Evolutionary conservation across 2,329 filamentous ascomycete genomes (phyloP).

Genomic region (Cylindrodendrum hubeiense): DNA sequence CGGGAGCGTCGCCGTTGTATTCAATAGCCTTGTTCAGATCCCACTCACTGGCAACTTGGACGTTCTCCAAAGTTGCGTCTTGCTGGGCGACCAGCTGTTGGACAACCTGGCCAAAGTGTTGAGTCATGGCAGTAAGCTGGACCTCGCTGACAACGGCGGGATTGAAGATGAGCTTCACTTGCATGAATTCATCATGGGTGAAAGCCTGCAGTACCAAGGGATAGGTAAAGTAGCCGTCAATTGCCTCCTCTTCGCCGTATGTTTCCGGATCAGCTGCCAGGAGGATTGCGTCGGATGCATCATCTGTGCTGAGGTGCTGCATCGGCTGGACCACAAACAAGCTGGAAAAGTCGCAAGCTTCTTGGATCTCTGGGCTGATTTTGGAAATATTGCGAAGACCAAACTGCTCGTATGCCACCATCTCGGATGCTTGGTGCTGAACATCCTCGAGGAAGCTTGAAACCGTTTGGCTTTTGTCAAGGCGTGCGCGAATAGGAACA

Average conservation of each 20-base stretch:
- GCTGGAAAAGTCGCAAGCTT: conserved; percentile 43
- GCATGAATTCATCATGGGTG: not conserved
- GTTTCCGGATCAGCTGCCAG: not conserved
- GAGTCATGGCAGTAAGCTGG: not conserved
- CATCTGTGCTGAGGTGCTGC: not conserved
- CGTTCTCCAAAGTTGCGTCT: not conserved
- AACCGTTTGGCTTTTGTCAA: conserved; percentile 43
- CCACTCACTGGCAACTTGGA: not conserved
- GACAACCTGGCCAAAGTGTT: conserved; percentile 1
- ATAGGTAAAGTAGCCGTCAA: conserved; percentile 10
- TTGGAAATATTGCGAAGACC: conserved; percentile 39
- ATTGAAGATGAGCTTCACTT: not conserved
- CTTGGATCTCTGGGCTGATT: conserved; percentile 14
- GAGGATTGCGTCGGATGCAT: not conserved
- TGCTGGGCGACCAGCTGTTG: not conserved
- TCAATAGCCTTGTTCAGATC: not conserved
- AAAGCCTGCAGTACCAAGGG: conserved; percentile 5
- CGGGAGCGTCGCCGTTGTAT: conserved; percentile 2
- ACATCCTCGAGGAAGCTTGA: conserved; percentile 17
- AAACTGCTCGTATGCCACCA: conserved; percentile 34
- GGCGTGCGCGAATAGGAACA: conserved; percentile 53
- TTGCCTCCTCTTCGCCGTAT: not conserved
- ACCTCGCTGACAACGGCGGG: not conserved
- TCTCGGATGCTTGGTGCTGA: conserved; percentile 29
- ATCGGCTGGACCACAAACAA: conserved; percentile 44